Evolutionary conservation across 2,329 filamentous ascomycete species (phyloP), one percentile per base, ranked within the genome.

Genomic region (Colletotrichum coccodes): DNA sequence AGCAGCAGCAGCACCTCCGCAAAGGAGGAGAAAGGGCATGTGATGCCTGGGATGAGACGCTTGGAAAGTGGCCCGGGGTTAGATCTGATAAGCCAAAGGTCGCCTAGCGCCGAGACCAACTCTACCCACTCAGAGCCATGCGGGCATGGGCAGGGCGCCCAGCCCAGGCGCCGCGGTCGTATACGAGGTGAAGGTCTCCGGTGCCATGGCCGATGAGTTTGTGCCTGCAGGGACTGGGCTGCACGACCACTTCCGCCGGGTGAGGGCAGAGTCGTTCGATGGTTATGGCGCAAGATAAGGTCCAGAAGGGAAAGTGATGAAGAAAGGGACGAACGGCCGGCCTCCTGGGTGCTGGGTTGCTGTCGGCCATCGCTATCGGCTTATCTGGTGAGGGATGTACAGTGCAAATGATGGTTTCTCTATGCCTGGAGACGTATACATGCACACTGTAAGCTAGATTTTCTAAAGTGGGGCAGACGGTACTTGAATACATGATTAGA

Each of bases 61-160:
- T 54, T 68, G 64, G 61, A 46, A 56, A 50, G 30, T 18, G 57
- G 56, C 54, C 59, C 40, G 53, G 68, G 54, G 21, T 66, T 38
- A 38, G 66, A 69, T 69, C 66, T 69, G 66, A 69, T 69, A 69
- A 69, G 66, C 50, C 60, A 59, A 60, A 65, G 18, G 61, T 40
- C 50, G 58, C 44, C 44, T 67, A 67, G 58, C 58, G 59, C 50
- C 50, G 52, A 21, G 28, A 38, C 52, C 21, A 30, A 8, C 26
- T 32, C 28, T 64, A 44, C 34, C 66, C 61, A 68, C 65, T 50
- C 47, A 14, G 49, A 16, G 54, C n/a, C 64, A 62, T 63, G 64
- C 64, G 53, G 60, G 47, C 60, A 68, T 59, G 61, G 65, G 54
- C 49, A 60, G 53, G 65, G 60, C 38, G 11, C 26, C 34, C 42